Evolutionary conservation across 345 rosid genomes (phyloP).

Genomic region (Tarenaya hassleriana): DNA sequence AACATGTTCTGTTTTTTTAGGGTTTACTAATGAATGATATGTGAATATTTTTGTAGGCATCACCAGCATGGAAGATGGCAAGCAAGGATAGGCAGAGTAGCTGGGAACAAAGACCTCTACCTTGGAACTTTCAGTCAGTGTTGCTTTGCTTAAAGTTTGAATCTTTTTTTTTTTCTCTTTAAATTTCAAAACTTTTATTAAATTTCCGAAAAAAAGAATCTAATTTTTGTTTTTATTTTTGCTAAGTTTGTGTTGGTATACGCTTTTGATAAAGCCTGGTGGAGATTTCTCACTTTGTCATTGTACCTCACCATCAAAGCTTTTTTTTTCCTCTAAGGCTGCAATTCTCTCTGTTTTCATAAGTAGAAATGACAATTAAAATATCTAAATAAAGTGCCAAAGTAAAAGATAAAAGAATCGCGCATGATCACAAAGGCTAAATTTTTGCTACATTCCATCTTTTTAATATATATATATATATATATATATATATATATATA

Average conservation of each 20-base stretch:
- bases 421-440: conserved; percentile 19
- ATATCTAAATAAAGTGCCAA: not conserved
- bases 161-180: not conserved
- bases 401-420: no score
- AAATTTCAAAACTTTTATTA: no score
- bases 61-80: conserved; percentile 93
- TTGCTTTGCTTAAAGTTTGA: not conserved
- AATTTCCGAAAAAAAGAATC: not conserved
- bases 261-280: conserved; percentile 32
- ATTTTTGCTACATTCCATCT: not conserved
- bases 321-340: no score
- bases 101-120: conserved; percentile 86
- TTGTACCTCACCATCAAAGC: conserved; percentile 8
- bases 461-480: no score
- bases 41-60: conserved; percentile 34
- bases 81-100: conserved; percentile 80
- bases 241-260: conserved; percentile 11
- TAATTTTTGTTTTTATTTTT: not conserved
- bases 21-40: not conserved
- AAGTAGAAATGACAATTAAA: not conserved
- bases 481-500: not conserved
- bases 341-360: not conserved
- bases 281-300: conserved; percentile 34
- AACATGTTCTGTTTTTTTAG: not conserved
- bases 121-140: conserved; percentile 79